Conservation (phyloP, 2,329 filamentous ascomycete species). For the Xylaria sp. region DNA sequence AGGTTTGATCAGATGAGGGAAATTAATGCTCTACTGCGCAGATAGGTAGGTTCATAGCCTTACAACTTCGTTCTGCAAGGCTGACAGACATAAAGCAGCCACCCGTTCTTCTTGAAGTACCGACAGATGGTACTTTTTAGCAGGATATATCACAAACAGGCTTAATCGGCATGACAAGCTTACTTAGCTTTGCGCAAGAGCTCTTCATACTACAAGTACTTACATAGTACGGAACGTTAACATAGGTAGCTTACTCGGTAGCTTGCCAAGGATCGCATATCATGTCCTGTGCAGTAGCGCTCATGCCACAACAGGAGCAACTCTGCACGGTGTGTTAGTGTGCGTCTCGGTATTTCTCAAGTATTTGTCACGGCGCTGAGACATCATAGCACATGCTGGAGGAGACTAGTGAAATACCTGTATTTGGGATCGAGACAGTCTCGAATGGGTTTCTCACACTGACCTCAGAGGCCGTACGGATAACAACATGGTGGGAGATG, state of each 20-base stretch:
- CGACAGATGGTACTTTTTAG: not conserved
- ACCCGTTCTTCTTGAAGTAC: not conserved
- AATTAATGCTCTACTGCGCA: too few relatives aligned
- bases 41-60: not conserved
- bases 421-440: too few relatives aligned
- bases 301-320: slow-evolving; percentile 2
- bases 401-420: slow-evolving; percentile 1
- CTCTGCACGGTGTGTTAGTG: not conserved
- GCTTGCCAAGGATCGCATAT: slow-evolving; percentile 8
- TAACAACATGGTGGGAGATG: not conserved
- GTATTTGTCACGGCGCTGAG: slow-evolving; percentile 14
- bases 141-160: not conserved
- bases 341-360: not conserved
- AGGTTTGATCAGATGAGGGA: not conserved
- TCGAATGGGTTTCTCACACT: slow-evolving; percentile 7
- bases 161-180: too few relatives aligned
- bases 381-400: not conserved
- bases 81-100: not conserved
- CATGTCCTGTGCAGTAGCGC: slow-evolving; percentile 14
- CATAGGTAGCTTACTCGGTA: not conserved
- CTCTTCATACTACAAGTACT: too few relatives aligned
- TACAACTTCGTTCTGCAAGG: not conserved
- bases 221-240: too few relatives aligned
- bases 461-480: not conserved
- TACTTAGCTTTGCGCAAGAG: too few relatives aligned